Evolutionary conservation across 2,329 filamentous ascomycete species (phyloP), one percentile per base, ranked within the genome.

Genomic region (Fusarium sp.): DNA sequence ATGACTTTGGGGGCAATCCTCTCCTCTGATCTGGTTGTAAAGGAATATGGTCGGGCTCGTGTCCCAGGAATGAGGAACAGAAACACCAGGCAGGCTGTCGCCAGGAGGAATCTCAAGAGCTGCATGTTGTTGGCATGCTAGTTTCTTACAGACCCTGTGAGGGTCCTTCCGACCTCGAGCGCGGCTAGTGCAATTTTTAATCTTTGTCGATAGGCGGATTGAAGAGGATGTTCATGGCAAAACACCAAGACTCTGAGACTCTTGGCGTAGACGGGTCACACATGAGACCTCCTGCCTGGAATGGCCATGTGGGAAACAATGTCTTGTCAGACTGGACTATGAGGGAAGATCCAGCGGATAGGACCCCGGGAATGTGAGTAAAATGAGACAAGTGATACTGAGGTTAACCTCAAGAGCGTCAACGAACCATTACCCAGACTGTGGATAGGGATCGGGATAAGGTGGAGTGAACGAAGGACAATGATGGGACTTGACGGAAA

Each of bases 1-100:
- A 92, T 86, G 57, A 92, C 84, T 73, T 91, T 92, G 11, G 90
- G 90, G 27, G 86, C 79, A 64, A 90, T 83, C 0, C 40, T 35
- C 5, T 63, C 18, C 29, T 59, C 45, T 56, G 50, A 31, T 7
- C 59, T 61, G 0, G 56, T 18, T 7, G 34, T 7, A 2, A 56
- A 52, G 13, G 54, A n/a, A 18, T n/a, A 58, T 8, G 74, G 68
- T 5, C 50, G 58, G 1, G 70, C 63, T 8, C 45, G 42, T 7
- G 47, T 58, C 10, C 29, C 13, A 45, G 40, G 35, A 9, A 72
- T 6, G 16, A 74, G 50, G 9, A 31, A 6, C 45, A 37, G 50
- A 8, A 31, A 7, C 50, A 37, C 18, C 5, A 31, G 67, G 5
- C 67, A 27, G n/a, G 60, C 10, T 6, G 75, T 4, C 6, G 29